Evolutionary conservation across 306 rosid genomes (phyloP), one percentile per base, ranked within the genome.

Genomic region (Vigna reflexopilosa): DNA sequence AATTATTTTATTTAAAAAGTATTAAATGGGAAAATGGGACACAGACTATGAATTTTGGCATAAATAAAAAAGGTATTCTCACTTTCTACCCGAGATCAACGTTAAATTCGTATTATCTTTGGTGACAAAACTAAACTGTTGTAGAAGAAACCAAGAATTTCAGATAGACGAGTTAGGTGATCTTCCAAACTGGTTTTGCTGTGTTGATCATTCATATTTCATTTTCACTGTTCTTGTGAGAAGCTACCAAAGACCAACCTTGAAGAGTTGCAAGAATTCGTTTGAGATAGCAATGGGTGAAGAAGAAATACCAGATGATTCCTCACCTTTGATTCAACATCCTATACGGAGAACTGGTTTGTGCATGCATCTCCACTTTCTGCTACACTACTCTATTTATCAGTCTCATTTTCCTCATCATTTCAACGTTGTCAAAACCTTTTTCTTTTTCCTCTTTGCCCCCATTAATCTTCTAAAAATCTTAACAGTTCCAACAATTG

Each of bases 331-430:
- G 36, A 68, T 68, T 47, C 42, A 42, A 6, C 24, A 44, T 6
- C 34, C 62, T 70, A 16, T 49, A 2, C 56, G n/a, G 15, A 75
- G 84, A 80, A 83, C 78, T 0, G 87, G 87, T 83, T 51, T 30
- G 10, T 54, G 1, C 0, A 45, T 45, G 50, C 50, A 45, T 45
- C 3, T 3, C 12, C 1, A 3, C 28, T 9, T 42, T 42, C 47
- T 65, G 45, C 30, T 19, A 9, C 22, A 9, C 22, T 15, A 38
- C 10, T 7, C 4, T 19, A 15, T 9, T 20, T 56, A 4, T 16
- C 0, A 6, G 0, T n/a, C 26, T 24, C 15, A 9, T 3, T 3
- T 57, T 7, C 36, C 3, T 3, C 64, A 26, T 52, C 17, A 4
- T 48, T 48, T 58, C 70, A 5, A 7, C 38, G 47, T 68, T 47